A percentile compares a stretch with the other conserved stretches of the same genome.
phyloP scores from a whole-genome alignment of 208 protist species.

The Strigomonas culicis region DNA sequence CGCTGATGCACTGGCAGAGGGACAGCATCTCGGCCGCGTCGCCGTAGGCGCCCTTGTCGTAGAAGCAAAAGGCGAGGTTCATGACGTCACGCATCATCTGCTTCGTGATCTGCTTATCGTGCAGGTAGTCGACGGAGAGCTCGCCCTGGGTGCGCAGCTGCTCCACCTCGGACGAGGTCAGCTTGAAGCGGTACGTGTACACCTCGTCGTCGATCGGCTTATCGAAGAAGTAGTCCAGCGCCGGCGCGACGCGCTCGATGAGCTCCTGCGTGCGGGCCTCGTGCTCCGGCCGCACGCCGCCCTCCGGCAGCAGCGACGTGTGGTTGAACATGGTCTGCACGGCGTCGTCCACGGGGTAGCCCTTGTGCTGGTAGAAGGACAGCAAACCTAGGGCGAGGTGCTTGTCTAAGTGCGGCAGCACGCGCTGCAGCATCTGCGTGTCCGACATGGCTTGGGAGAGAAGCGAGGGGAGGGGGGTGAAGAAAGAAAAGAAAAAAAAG shows the following conservation, averaged over 20 bases:
- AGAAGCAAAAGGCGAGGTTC: slow-evolving; percentile 80
- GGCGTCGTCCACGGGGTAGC: slow-evolving; percentile 65
- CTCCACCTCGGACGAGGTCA: slow-evolving; percentile 71
- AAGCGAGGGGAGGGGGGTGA: slow-evolving; percentile 4
- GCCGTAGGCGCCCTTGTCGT: slow-evolving; percentile 81
- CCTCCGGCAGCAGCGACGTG: slow-evolving; percentile 67
- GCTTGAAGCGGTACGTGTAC: slow-evolving; percentile 77
- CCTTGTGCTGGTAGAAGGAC: slow-evolving; percentile 67
- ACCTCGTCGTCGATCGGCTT: slow-evolving; percentile 40
- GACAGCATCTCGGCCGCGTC: slow-evolving; percentile 79
- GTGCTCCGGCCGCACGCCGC: slow-evolving; percentile 63
- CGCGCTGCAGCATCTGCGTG: slow-evolving; percentile 42
- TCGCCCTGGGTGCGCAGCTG: slow-evolving; percentile 65
- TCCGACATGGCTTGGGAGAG: slow-evolving; percentile 33
- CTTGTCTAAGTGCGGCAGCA: slow-evolving; percentile 85
- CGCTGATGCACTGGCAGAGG: slow-evolving; percentile 76
- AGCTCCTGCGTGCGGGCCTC: slow-evolving; percentile 58
- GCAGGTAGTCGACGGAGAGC: slow-evolving; percentile 68
- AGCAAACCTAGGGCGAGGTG: slow-evolving; percentile 80
- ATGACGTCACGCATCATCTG: slow-evolving; percentile 68
- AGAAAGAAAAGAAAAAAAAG: slow-evolving; percentile 19
- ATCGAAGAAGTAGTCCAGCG: slow-evolving; percentile 81
- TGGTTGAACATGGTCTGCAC: slow-evolving; percentile 54
- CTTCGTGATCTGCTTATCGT: slow-evolving; percentile 60
- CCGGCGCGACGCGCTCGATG: slow-evolving; percentile 48